Evolutionary conservation across 2,329 filamentous ascomycete species (phyloP).

Genomic region (Alternaria gansuensis): DNA sequence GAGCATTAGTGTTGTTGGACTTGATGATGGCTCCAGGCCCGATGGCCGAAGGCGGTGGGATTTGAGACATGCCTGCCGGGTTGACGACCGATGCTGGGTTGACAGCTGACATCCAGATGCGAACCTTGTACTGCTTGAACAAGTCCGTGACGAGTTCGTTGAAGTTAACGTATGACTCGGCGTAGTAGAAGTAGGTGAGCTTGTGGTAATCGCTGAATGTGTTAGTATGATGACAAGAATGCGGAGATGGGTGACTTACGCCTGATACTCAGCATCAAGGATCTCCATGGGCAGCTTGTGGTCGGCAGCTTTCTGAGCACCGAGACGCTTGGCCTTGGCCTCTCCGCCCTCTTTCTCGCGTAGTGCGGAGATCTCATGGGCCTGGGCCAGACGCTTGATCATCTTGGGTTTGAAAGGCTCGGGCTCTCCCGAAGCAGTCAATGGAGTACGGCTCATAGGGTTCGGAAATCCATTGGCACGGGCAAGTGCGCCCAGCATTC

Average conservation of each 20-base stretch:
- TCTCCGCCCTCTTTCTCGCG: constrained; percentile 97
- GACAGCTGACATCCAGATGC: constrained; percentile 99
- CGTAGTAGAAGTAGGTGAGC: constrained; percentile 98
- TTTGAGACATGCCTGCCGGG: constrained; percentile 44
- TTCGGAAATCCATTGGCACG: constrained; percentile 47
- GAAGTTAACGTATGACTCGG: constrained; percentile 98
- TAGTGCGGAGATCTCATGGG: constrained; percentile 86
- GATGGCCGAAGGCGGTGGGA: constrained; percentile 51
- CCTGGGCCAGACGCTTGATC: constrained; percentile 92
- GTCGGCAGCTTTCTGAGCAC: constrained; percentile 95
- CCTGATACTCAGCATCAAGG: constrained; percentile 96
- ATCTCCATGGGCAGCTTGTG: constrained; percentile 98
- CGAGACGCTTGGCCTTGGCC: constrained; percentile 95
- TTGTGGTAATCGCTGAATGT: constrained; percentile 92
- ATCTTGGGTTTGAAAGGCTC: constrained; percentile 89
- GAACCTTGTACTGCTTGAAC: constrained; percentile 99
- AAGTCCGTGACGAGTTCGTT: constrained; percentile 96
- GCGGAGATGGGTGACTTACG: constrained; percentile 68
- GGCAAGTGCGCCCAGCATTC: constrained; percentile 57
- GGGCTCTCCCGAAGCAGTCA: constrained; percentile 45
- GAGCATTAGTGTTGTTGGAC: constrained; percentile 28
- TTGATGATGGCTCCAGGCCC: constrained; percentile 51
- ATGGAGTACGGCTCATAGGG: constrained; percentile 58
- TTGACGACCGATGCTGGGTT: constrained; percentile 87
- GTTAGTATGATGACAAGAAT: constrained; percentile 36